These are phyloP conservation scores for Durotheca rogersii DNA, from an alignment of 495 filamentous ascomycete species.

Conservation along the genomic window DNA sequence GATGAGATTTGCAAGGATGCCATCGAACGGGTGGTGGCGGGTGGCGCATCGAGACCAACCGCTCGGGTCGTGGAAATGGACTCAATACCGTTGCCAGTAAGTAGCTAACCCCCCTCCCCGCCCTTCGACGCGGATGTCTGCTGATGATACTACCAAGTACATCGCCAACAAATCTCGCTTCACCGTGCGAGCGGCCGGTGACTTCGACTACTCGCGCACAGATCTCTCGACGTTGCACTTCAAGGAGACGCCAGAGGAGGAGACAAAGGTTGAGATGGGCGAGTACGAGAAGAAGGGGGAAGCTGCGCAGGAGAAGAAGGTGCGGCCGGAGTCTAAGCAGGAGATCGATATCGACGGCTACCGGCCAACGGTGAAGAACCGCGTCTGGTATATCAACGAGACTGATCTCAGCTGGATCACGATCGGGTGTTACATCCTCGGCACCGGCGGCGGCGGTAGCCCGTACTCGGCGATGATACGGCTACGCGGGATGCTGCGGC, in stretches of 20 bases:
- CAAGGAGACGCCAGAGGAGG: slow-evolving; percentile 12
- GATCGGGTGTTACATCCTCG: slow-evolving; percentile 61
- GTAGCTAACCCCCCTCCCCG: neutral
- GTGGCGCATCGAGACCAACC: slow-evolving; percentile 45
- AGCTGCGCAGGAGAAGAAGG: slow-evolving; percentile 8
- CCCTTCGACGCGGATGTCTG: neutral
- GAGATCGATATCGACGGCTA: slow-evolving; percentile 51
- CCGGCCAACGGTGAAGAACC: slow-evolving; percentile 49
- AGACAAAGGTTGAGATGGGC: slow-evolving; percentile 19
- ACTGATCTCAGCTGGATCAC: slow-evolving; percentile 60
- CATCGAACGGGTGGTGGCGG: slow-evolving; percentile 39
- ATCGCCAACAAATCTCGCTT: slow-evolving; percentile 54
- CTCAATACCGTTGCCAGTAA: slow-evolving; percentile 39
- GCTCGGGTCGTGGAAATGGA: slow-evolving; percentile 49
- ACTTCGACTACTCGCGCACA: slow-evolving; percentile 49
- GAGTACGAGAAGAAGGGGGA: slow-evolving; percentile 27
- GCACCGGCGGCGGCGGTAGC: slow-evolving; percentile 59
- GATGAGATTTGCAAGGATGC: slow-evolving; percentile 38
- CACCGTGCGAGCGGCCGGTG: slow-evolving; percentile 52
- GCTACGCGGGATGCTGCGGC: slow-evolving; percentile 47
- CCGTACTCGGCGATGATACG: slow-evolving; percentile 49
- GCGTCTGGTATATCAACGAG: slow-evolving; percentile 56
- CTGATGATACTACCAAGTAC: slow-evolving; percentile 38
- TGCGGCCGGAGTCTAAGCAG: slow-evolving; percentile 10
- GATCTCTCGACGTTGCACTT: slow-evolving; percentile 21